These are phyloP conservation scores for Mortierella sp. DNA, from an alignment of 371 early-diverging fungal species.

Conservation along the genomic window DNA sequence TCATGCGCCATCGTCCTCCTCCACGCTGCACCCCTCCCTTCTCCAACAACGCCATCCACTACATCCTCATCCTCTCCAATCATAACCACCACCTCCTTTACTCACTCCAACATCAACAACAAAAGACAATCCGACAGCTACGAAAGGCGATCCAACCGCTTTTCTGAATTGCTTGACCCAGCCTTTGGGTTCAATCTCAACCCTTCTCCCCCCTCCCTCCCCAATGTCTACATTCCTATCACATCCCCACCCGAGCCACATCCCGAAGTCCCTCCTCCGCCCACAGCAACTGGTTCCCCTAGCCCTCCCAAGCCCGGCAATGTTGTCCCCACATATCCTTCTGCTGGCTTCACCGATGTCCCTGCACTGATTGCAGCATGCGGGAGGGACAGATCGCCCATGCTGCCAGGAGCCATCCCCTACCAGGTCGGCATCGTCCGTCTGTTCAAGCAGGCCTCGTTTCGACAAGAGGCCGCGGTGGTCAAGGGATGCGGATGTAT, in stretches of 20 bases:
- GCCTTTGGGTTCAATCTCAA: background rate
- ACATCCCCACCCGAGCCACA: background rate
- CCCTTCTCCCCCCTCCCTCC: slow-evolving; percentile 10
- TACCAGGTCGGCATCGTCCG: slow-evolving; percentile 24
- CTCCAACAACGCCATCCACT: background rate
- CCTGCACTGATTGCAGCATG: background rate
- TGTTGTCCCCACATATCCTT: background rate
- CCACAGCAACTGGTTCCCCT: background rate
- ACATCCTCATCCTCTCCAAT: background rate
- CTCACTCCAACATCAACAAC: background rate
- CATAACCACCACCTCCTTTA: background rate
- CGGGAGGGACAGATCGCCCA: background rate
- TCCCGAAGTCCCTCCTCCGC: background rate
- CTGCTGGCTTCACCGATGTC: background rate
- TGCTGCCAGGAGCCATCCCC: slow-evolving; percentile 15
- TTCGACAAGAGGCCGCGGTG: slow-evolving; percentile 10
- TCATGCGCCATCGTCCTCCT: background rate
- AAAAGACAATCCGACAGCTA: background rate
- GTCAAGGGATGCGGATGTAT: slow-evolving; percentile 36
- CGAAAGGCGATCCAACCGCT: background rate
- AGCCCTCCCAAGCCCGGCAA: background rate
- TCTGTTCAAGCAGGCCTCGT: slow-evolving; percentile 21
- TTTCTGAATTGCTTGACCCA: background rate
- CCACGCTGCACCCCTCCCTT: background rate
- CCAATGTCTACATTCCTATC: slow-evolving; percentile 20